These are phyloP conservation scores for Cutaneotrichosporon cutaneum DNA, from an alignment of 1,284 basidiomycete species.

Conservation along the genomic window DNA sequence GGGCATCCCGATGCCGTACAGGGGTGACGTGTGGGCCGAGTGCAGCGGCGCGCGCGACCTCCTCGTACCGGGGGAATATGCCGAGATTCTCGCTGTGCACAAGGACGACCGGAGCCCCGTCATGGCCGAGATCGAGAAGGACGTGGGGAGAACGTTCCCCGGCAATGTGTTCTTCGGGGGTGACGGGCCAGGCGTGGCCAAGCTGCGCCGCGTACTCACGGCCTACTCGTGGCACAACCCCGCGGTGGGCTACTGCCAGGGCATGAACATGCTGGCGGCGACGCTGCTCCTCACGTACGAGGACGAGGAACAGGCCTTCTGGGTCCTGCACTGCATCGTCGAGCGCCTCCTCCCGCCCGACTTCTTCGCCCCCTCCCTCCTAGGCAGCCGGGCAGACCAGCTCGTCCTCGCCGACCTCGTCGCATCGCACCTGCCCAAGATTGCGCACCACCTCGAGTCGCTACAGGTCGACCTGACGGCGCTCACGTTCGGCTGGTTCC, in stretches of 20 bases:
- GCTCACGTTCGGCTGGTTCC: constrained; percentile 97
- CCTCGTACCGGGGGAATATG: constrained; percentile 86
- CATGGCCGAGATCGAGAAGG: constrained; percentile 85
- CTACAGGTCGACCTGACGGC: constrained; percentile 88
- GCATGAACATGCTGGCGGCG: constrained; percentile 88
- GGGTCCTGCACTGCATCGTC: constrained; percentile 86
- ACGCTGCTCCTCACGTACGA: constrained; percentile 76
- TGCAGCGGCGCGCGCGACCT: constrained; percentile 89
- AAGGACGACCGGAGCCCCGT: constrained; percentile 62
- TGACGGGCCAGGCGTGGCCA: constrained; percentile 74
- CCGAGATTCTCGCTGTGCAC: constrained; percentile 69
- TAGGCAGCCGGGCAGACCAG: constrained; percentile 91
- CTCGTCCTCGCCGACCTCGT: constrained; percentile 86
- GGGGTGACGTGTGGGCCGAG: constrained; percentile 73
- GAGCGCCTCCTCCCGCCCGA: constrained; percentile 78
- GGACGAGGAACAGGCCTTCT: constrained; percentile 94
- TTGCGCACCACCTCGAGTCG: constrained; percentile 70
- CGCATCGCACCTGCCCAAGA: constrained; percentile 69
- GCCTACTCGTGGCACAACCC: constrained; percentile 90
- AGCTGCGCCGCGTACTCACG: constrained; percentile 80
- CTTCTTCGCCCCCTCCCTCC: constrained; percentile 77
- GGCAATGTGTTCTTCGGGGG: constrained; percentile 95
- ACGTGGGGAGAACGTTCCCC: constrained; percentile 86
- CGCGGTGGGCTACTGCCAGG: constrained; percentile 82
- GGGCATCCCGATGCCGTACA: constrained; percentile 85